A percentile compares a stretch with the other conserved stretches of the same genome.
Conservation (phyloP, 225 moss, liverwort and hornwort species). For the Marchantia paleacea region DNA sequence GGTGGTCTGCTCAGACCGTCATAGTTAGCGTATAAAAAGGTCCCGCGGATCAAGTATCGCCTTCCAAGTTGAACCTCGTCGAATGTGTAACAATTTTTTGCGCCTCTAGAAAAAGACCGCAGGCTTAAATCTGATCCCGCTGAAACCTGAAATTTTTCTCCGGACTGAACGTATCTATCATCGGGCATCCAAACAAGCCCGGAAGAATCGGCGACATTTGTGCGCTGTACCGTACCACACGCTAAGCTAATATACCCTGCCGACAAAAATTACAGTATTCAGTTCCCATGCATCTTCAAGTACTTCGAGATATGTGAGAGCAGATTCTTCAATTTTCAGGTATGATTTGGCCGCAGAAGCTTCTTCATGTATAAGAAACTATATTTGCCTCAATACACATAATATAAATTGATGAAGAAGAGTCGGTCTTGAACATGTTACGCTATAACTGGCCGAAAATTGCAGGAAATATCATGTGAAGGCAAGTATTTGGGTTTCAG, state of each 20-base stretch:
- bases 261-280: not conserved
- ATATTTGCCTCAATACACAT: not conserved
- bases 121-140: not conserved
- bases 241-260: slow-evolving; percentile 25
- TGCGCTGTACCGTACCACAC: slow-evolving; percentile 16
- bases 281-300: not conserved
- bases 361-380: not conserved
- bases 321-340: not conserved
- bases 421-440: no score
- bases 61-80: not conserved
- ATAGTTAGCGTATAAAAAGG: slow-evolving; percentile 18
- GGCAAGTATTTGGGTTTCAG: no score
- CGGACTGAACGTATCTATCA: slow-evolving; percentile 9
- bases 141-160: not conserved
- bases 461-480: not conserved
- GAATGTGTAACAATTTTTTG: slow-evolving; percentile 25
- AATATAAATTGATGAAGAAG: no score
- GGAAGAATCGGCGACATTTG: slow-evolving; percentile 17
- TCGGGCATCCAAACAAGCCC: slow-evolving; percentile 28
- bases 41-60: slow-evolving; percentile 25
- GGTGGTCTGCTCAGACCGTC: slow-evolving; percentile 20
- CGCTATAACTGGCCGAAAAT: not conserved
- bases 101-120: not conserved
- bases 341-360: not conserved
- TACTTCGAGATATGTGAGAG: not conserved